A percentile compares a stretch with the other conserved stretches of the same genome.
Evolutionary conservation across 2,329 filamentous ascomycete species (phyloP).

Genomic region (Ascomycota sp.): DNA sequence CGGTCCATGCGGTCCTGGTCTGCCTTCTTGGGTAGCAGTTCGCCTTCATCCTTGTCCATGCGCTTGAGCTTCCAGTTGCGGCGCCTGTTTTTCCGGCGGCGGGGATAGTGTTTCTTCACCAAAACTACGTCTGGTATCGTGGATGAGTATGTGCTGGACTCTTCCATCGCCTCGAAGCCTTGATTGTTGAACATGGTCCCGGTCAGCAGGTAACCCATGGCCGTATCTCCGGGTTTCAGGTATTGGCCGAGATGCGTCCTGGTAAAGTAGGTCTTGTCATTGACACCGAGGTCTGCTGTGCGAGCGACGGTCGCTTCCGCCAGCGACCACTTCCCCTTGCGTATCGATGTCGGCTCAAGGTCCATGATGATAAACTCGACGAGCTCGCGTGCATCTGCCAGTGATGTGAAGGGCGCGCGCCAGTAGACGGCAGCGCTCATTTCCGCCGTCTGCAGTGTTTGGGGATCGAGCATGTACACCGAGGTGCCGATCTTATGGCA

Average conservation of each 20-base stretch:
- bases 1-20: slow-evolving; percentile 74
- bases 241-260: slow-evolving; percentile 75
- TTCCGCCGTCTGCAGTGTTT: slow-evolving; percentile 77
- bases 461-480: slow-evolving; percentile 72
- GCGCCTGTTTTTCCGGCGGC: slow-evolving; percentile 56
- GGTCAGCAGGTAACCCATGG: slow-evolving; percentile 77
- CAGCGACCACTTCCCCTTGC: slow-evolving; percentile 61
- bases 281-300: slow-evolving; percentile 64
- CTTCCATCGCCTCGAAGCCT: slow-evolving; percentile 63
- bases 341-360: slow-evolving; percentile 55
- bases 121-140: slow-evolving; percentile 79
- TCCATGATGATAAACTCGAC: slow-evolving; percentile 90
- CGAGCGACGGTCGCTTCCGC: slow-evolving; percentile 76
- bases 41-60: slow-evolving; percentile 74
- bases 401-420: slow-evolving; percentile 63
- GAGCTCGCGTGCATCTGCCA: slow-evolving; percentile 66
- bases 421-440: slow-evolving; percentile 69
- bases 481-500: slow-evolving; percentile 78
- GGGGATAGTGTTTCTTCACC: slow-evolving; percentile 89
- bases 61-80: slow-evolving; percentile 90
- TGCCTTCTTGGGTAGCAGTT: slow-evolving; percentile 63
- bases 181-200: slow-evolving; percentile 85
- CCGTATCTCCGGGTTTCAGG: slow-evolving; percentile 73
- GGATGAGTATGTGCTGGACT: slow-evolving; percentile 50
- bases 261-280: slow-evolving; percentile 72